Base-by-base conservation (phyloP, 1,284 basidiomycete species). In the Gymnopus androsaceus region DNA sequence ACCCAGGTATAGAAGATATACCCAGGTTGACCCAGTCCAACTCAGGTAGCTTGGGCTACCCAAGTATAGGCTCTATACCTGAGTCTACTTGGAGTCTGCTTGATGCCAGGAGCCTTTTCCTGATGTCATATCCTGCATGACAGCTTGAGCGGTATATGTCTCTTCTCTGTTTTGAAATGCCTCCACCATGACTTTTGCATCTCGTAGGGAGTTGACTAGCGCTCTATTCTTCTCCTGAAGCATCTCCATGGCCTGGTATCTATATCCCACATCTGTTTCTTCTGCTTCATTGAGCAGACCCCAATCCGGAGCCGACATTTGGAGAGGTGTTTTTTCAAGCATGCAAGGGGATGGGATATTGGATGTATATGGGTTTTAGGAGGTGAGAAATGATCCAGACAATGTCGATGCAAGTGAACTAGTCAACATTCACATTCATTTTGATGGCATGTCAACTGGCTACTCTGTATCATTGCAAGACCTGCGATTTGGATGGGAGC, bases 361-460 rank as follows among this genome's bases (percentile, higher is more conserved):
- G 11, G 61, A 38, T 12, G 63, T 48, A 33, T 37, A 51, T 19
- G 51, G 49, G 33, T 47, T 52, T 46, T 61, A 62, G 6, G 61
- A 61, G 9, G 67, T 51, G 2, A 68, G 62, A 51, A 64, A 66
- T 12, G 63, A 64, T n/a, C 62, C 62, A 4, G 67, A 61, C 6
- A 55, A 55, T n/a, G 66, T 63, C 1, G 28, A 25, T 23, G 56
- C 56, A 7, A 59, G 47, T 28, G 57, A 28, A 31, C 36, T 53
- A 15, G 55, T 51, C 45, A 64, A 28, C 9, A 56, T 54, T 15
- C 62, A 55, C 57, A 69, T 65, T 11, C 61, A 33, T 44, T 66
- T 66, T 11, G 62, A 57, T 47, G 66, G 66, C 15, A 61, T 63
- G 27, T 57, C 56, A 21, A 40, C 37, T 14, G 19, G 34, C 0